Evolutionary conservation across 2,329 filamentous ascomycete species (phyloP).

Genomic region (Penicillium frequentans): DNA sequence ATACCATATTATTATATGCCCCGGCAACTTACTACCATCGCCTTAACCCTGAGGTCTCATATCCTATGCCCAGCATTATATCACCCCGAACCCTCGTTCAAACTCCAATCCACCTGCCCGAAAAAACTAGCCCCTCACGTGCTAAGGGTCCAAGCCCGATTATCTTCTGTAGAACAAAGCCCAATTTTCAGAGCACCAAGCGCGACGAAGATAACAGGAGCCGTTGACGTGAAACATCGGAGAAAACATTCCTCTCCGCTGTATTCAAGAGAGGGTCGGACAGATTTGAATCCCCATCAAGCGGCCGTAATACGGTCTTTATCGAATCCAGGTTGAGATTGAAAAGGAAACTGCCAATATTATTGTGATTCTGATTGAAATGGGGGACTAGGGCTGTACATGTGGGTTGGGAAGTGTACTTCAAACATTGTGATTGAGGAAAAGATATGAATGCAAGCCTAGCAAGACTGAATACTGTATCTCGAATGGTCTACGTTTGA

Average conservation of each 20-base stretch:
- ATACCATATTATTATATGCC: not conserved
- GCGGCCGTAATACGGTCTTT: not conserved
- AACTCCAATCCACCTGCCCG: slow-evolving; percentile 5
- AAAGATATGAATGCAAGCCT: too few relatives aligned
- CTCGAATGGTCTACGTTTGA: too few relatives aligned
- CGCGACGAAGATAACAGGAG: slow-evolving; percentile 4
- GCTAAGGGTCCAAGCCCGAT: slow-evolving; percentile 1
- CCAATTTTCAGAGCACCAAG: not conserved
- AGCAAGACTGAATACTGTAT: too few relatives aligned
- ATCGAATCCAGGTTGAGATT: not conserved
- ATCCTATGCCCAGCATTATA: not conserved
- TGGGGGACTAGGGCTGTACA: not conserved
- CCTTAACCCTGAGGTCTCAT: not conserved
- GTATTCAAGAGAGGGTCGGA: not conserved
- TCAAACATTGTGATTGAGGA: too few relatives aligned
- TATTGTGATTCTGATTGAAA: not conserved
- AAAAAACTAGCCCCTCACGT: not conserved
- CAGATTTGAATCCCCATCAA: slow-evolving; percentile 9
- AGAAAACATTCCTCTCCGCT: slow-evolving; percentile 6
- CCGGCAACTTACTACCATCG: not conserved
- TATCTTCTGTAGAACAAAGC: not conserved
- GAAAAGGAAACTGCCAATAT: not conserved
- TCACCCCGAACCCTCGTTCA: not conserved
- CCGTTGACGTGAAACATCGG: slow-evolving; percentile 21
- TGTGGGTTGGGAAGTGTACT: not conserved